Evolutionary conservation across 2,329 filamentous ascomycete species (phyloP), one percentile per base, ranked within the genome.

Genomic region (Ophiocordyceps camponoti-saundersi): DNA sequence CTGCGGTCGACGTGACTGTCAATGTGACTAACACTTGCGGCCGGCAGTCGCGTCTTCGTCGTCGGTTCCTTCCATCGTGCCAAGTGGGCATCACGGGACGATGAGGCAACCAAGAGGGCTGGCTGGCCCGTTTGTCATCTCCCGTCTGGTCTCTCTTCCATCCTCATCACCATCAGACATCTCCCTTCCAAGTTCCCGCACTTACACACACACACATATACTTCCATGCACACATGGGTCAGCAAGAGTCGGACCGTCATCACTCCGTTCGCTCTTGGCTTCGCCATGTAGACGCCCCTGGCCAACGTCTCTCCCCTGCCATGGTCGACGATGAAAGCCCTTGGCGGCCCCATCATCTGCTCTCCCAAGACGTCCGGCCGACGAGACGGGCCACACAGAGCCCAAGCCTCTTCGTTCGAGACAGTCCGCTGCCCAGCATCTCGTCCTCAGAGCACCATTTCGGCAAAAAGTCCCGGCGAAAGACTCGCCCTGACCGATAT

Each of bases 401-500:
- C 20, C 45, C 48, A 16, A 26, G n/a, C n/a, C 44, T 46, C 10
- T 42, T 47, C 23, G 30, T 47, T 10, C 46, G 44, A 40, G 48
- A 49, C 20, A 46, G 44, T 20, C 44, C 46, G 4, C 34, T 49
- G 15, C 44, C 43, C 2, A 45, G 45, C 13, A 16, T 30, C 16
- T 49, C 48, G 11, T 42, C 42, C n/a, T n/a, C 34, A n/a, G 42
- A 13, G 23, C 10, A 46, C 11, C 22, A 26, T 6, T 46, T 44
- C 16, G 26, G 44, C 22, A 48, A 44, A 47, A 40, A 39, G 22
- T 21, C 29, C 39, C 46, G 46, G 21, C 48, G 46, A 29, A 47
- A 47, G 34, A 46, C 46, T 23, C 47, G 47, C 6, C 43, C 40
- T 7, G 34, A 46, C 43, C 49, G 53, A 40, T 56, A 57, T 36